Percentiles rank a stretch among this genome's conserved stretches.
Evolutionary conservation across 139 green algal genomes (phyloP).

Genomic region (Pedinophyceae sp.): DNA sequence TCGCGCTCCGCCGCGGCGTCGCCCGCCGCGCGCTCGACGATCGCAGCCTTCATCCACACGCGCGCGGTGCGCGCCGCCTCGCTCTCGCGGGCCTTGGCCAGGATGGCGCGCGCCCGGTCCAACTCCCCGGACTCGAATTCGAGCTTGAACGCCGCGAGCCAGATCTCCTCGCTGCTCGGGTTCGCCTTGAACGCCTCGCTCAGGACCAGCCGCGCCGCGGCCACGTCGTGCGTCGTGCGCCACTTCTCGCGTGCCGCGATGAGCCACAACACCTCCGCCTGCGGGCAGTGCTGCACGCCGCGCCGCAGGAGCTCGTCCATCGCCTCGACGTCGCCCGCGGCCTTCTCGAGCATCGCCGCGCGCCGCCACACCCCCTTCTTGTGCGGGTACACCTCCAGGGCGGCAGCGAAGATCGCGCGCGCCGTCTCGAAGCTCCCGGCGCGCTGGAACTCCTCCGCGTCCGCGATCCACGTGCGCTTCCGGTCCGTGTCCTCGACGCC

Average conservation of each 20-base stretch:
- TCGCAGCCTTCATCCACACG: conserved; percentile 95
- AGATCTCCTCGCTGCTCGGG: conserved; percentile 85
- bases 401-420: conserved; percentile 26
- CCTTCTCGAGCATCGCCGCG: conserved; percentile 83
- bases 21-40: conserved; percentile 79
- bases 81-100: conserved; percentile 57
- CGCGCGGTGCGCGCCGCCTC: conserved; percentile 41
- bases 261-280: conserved; percentile 83
- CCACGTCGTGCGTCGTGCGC: conserved; percentile 51
- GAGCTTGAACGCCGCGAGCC: conserved; percentile 95
- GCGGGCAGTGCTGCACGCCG: conserved; percentile 74
- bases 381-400: conserved; percentile 43
- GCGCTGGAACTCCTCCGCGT: conserved; percentile 61
- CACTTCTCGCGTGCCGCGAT: conserved; percentile 96
- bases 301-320: conserved; percentile 67
- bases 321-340: conserved; percentile 40
- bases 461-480: conserved; percentile 75
- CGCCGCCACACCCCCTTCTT: conserved; percentile 72
- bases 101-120: conserved; percentile 15
- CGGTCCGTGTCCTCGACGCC: conserved; percentile 82
- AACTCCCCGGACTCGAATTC: conserved; percentile 69
- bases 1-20: conserved; percentile 22
- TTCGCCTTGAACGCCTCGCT: conserved; percentile 70
- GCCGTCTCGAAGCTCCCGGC: conserved; percentile 11
- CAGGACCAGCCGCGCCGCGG: conserved; percentile 53